A percentile compares a stretch with the other conserved stretches of the same genome.
phyloP scores from a whole-genome alignment of 2,329 filamentous ascomycete species.

The Teratosphaeriaceae sp. region DNA sequence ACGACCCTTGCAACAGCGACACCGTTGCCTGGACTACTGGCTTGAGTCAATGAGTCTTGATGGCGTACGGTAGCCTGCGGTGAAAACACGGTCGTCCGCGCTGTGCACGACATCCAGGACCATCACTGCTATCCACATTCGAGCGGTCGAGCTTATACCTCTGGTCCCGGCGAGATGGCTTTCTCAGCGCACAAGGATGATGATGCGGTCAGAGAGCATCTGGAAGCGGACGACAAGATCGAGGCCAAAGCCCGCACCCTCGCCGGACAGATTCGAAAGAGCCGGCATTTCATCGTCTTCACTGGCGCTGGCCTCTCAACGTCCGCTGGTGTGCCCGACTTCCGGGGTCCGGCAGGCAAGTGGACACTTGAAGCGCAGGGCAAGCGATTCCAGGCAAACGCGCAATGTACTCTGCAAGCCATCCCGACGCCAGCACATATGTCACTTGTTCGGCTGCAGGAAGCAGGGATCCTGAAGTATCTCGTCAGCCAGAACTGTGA shows the following conservation, averaged over 20 bases:
- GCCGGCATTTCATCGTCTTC: slow-evolving; percentile 1
- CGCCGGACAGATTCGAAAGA: background rate
- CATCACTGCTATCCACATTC: no score
- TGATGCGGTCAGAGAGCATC: background rate
- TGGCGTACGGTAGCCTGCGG: no score
- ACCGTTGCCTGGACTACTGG: no score
- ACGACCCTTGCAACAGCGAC: no score
- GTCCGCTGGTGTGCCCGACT: background rate
- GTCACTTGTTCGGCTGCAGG: background rate
- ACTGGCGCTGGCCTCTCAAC: background rate
- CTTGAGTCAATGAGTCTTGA: no score
- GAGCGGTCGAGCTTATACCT: no score
- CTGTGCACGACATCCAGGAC: no score
- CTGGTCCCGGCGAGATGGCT: background rate
- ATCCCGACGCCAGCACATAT: slow-evolving; percentile 1
- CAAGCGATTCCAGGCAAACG: background rate
- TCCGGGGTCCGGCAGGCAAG: background rate
- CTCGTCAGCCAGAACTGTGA: slow-evolving; percentile 3
- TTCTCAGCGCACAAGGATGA: background rate
- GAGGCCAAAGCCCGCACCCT: background rate
- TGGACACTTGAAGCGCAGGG: background rate
- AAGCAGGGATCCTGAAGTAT: background rate
- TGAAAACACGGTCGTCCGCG: no score
- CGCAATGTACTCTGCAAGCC: background rate
- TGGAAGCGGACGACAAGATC: background rate